These are phyloP conservation scores for Diplogelasinospora grovesii DNA, from an alignment of 495 filamentous ascomycete genomes.

Conservation along the genomic window DNA sequence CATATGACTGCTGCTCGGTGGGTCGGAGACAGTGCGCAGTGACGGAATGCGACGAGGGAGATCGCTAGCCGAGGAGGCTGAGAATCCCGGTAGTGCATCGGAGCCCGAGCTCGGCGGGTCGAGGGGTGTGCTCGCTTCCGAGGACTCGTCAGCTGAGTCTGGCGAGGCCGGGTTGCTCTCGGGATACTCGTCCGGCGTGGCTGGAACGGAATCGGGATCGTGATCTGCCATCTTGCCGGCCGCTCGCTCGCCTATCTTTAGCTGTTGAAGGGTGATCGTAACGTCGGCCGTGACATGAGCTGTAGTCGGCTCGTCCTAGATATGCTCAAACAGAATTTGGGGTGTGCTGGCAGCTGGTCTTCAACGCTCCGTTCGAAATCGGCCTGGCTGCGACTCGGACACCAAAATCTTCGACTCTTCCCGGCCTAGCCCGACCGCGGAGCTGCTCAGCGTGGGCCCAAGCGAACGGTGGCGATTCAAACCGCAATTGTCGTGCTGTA, in stretches of 20 bases:
- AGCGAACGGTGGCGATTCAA: not conserved
- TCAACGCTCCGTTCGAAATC: too few relatives aligned
- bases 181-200: conserved; percentile 32
- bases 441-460: too few relatives aligned
- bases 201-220: conserved; percentile 25
- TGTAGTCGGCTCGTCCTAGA: not conserved
- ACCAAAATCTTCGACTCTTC: too few relatives aligned
- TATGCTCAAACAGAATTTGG: not conserved
- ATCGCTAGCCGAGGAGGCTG: conserved; percentile 15
- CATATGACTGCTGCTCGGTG: conserved; percentile 47
- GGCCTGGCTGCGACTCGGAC: too few relatives aligned
- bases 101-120: conserved; percentile 33
- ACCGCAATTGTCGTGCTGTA: conserved; percentile 3
- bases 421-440: too few relatives aligned
- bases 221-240: conserved; percentile 27
- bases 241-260: not conserved
- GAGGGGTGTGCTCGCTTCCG: conserved; percentile 41
- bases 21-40: conserved; percentile 49
- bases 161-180: conserved; percentile 35
- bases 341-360: not conserved
- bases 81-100: conserved; percentile 16
- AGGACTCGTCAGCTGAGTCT: conserved; percentile 34
- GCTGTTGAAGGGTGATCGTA: too few relatives aligned
- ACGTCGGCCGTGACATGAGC: conserved; percentile 9
- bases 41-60: conserved; percentile 44